These are phyloP conservation scores for Daldinia sp. DNA, from an alignment of 2,329 filamentous ascomycete genomes.

Conservation along the genomic window DNA sequence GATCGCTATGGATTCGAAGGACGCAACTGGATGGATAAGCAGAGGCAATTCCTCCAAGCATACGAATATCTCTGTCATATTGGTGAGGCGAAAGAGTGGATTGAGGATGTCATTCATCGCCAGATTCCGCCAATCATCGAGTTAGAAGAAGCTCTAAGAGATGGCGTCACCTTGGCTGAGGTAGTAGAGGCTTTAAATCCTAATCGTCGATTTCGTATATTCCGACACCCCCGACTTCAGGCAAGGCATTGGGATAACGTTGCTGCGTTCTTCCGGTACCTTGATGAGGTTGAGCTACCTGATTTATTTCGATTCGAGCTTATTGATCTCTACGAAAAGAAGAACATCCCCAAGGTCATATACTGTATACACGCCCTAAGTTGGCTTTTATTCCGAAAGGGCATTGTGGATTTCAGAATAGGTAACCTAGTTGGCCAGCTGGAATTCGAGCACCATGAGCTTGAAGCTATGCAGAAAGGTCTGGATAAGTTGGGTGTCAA, in stretches of 20 bases:
- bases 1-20: constrained; percentile 76
- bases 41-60: constrained; percentile 92
- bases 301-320: constrained; percentile 97
- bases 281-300: constrained; percentile 89
- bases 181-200: constrained; percentile 90
- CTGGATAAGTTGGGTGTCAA: constrained; percentile 93
- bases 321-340: constrained; percentile 98
- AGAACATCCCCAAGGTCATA: constrained; percentile 99
- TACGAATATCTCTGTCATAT: constrained; percentile 99
- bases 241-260: constrained; percentile 98
- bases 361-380: constrained; percentile 98
- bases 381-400: constrained; percentile 95
- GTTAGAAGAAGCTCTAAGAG: constrained; percentile 87
- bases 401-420: constrained; percentile 93
- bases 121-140: constrained; percentile 89
- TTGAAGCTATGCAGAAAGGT: constrained; percentile 96
- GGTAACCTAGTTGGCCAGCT: constrained; percentile 96
- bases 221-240: constrained; percentile 83
- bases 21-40: constrained; percentile 98
- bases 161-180: constrained; percentile 94
- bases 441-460: constrained; percentile 96
- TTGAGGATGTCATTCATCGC: constrained; percentile 65
- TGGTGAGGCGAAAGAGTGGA: constrained; percentile 99
- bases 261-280: constrained; percentile 91
- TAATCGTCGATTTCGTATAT: constrained; percentile 79